Conservation (phyloP, 2,329 filamentous ascomycete species). For the Trichoderma oligosporum region DNA sequence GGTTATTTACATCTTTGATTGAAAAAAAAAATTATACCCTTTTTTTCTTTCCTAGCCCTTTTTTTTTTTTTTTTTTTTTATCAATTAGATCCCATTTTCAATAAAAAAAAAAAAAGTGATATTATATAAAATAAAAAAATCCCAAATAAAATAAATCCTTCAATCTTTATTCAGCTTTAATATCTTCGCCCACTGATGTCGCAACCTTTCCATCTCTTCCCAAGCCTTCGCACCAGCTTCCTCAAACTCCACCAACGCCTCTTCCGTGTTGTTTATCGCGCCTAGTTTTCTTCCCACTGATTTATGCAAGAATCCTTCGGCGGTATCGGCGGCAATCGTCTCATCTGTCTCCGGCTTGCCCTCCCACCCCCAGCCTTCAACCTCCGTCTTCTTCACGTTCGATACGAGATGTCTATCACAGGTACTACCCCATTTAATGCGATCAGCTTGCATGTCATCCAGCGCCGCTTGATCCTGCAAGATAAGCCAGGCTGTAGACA, state of each 20-base stretch:
- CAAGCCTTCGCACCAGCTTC: conserved; percentile 58
- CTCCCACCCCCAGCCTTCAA: conserved; percentile 79
- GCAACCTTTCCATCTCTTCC: conserved; percentile 68
- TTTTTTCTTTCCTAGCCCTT: neutral
- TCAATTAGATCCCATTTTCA: neutral
- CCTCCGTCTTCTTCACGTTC: conserved; percentile 71
- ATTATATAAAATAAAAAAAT: neutral
- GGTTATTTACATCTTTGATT: conserved; percentile 1
- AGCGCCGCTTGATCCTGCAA: conserved; percentile 63
- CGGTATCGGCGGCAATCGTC: conserved; percentile 40
- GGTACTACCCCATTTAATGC: conserved; percentile 81
- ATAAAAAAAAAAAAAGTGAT: neutral
- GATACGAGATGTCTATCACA: conserved; percentile 55
- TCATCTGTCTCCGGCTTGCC: conserved; percentile 51
- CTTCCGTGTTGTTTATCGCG: conserved; percentile 56
- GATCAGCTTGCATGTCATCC: conserved; percentile 51
- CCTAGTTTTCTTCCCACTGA: conserved; percentile 57
- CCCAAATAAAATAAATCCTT: neutral
- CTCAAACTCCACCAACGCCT: conserved; percentile 60
- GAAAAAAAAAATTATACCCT: too few relatives aligned
- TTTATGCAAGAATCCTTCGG: conserved; percentile 47
- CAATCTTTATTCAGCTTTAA: conserved; percentile 19
- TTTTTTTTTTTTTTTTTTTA: neutral
- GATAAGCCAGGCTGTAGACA: conserved; percentile 72
- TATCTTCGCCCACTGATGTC: conserved; percentile 59